Percentiles rank a stretch among this genome's conserved stretches.
These are phyloP conservation scores for Crepidotus variabilis DNA, from an alignment of 768 basidiomycete genomes.

Conservation along the genomic window DNA sequence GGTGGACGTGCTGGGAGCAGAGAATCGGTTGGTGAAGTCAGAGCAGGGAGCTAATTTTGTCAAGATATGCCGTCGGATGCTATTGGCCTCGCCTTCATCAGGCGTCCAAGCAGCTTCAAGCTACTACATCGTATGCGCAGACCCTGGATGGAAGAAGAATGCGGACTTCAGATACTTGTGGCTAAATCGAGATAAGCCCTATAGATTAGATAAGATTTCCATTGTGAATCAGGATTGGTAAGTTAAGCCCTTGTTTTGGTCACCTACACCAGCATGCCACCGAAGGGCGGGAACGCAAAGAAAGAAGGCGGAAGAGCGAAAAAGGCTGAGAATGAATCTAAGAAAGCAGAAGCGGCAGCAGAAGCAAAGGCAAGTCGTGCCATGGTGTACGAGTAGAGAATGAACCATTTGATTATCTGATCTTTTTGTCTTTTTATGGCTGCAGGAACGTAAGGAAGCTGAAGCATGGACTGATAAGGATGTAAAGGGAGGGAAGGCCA, in stretches of 20 bases:
- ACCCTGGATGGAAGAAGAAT: not conserved
- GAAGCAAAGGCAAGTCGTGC: slow-evolving; percentile 50
- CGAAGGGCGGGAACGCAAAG: slow-evolving; percentile 87
- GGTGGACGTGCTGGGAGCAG: too few relatives aligned
- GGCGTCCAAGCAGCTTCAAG: too few relatives aligned
- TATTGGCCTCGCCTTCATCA: too few relatives aligned
- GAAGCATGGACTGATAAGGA: slow-evolving; percentile 62
- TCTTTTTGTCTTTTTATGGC: not conserved
- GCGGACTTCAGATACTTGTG: not conserved
- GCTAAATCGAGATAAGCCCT: not conserved
- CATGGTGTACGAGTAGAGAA: slow-evolving; percentile 1
- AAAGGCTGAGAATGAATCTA: slow-evolving; percentile 87
- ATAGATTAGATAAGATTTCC: slow-evolving; percentile 17
- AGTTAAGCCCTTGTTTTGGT: not conserved
- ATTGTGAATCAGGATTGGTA: too few relatives aligned
- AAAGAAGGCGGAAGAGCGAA: slow-evolving; percentile 88
- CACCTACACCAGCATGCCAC: slow-evolving; percentile 54
- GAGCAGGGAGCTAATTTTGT: too few relatives aligned
- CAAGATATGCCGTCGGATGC: too few relatives aligned
- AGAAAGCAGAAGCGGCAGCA: slow-evolving; percentile 63
- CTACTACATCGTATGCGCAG: too few relatives aligned
- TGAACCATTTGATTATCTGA: not conserved
- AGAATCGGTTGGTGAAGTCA: too few relatives aligned
- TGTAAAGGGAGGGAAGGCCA: slow-evolving; percentile 56
- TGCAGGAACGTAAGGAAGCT: slow-evolving; percentile 70